Evolutionary conservation across 306 rosid genomes (phyloP).

Genomic region (Trifolium fragiferum): DNA sequence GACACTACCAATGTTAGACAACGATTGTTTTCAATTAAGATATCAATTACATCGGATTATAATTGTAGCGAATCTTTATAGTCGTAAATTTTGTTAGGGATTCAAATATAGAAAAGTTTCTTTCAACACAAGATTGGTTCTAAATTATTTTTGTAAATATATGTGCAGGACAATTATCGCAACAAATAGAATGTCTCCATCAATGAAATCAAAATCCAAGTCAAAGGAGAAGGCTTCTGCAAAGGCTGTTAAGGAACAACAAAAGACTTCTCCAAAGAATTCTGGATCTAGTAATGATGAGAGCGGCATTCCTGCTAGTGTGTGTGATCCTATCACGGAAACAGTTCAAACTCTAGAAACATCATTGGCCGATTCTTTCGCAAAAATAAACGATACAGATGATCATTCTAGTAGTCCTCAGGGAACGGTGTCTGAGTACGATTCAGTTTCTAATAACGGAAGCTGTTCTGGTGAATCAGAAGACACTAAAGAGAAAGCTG

Average conservation of each 20-base stretch:
- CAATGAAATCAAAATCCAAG: conserved; percentile 74
- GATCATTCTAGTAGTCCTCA: conserved; percentile 66
- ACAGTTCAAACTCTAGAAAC: conserved; percentile 73
- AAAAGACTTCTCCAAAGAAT: conserved; percentile 57
- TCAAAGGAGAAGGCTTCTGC: conserved; percentile 57
- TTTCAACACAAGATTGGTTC: background rate
- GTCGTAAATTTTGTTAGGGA: no score
- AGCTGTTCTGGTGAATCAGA: conserved; percentile 94
- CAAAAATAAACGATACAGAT: conserved; percentile 66
- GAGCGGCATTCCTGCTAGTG: conserved; percentile 59
- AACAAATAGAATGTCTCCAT: conserved; percentile 69
- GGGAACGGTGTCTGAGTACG: conserved; percentile 63
- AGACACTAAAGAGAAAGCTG: conserved; percentile 68
- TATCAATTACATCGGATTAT: no score
- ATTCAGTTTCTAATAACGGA: conserved; percentile 80
- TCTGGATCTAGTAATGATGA: conserved; percentile 54
- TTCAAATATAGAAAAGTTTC: no score
- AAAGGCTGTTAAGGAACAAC: conserved; percentile 61
- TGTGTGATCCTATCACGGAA: conserved; percentile 66
- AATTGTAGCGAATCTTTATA: no score
- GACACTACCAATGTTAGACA: no score
- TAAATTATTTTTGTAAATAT: background rate
- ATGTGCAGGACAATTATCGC: conserved; percentile 30
- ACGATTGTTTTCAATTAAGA: no score
- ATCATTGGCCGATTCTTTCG: conserved; percentile 52